Conservation (phyloP, 371 early-diverging fungal genomes). For the Mucor saturninus region DNA sequence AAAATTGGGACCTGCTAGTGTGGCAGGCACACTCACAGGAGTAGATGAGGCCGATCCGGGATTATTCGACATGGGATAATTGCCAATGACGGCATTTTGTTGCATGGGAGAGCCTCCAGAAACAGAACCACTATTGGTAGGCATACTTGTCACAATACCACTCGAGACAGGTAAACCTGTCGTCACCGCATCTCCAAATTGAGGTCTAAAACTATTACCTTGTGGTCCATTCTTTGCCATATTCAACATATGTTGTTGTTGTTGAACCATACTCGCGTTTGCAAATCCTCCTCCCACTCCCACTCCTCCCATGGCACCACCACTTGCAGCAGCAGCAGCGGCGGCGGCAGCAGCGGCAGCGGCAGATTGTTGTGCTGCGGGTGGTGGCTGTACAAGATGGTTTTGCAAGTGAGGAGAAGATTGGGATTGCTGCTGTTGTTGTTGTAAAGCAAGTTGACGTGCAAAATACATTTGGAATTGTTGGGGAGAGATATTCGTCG, state of each 20-base stretch:
- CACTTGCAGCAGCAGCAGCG: background rate
- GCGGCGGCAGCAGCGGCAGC: constrained; percentile 11
- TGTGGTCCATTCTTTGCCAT: background rate
- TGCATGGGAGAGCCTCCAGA: constrained; percentile 20
- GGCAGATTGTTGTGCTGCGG: background rate
- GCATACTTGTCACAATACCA: background rate
- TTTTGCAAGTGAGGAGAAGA: constrained; percentile 17
- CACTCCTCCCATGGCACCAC: background rate
- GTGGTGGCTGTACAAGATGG: background rate
- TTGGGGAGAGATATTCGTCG: constrained; percentile 31
- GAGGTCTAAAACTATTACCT: constrained; percentile 10
- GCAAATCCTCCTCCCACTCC: background rate
- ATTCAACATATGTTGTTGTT: constrained; percentile 10
- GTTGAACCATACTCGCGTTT: background rate
- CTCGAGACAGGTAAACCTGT: background rate
- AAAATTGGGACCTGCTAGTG: constrained; percentile 25
- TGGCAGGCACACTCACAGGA: constrained; percentile 9
- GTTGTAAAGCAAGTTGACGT: constrained; percentile 41
- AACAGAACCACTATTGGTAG: background rate
- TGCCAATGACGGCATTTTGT: constrained; percentile 7
- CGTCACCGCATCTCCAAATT: background rate
- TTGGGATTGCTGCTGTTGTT: constrained; percentile 32
- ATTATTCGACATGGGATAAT: constrained; percentile 10
- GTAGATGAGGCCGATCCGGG: constrained; percentile 14
- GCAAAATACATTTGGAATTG: constrained; percentile 44